Evolutionary conservation across 306 rosid genomes (phyloP).

Genomic region (Luffa acutangula): DNA sequence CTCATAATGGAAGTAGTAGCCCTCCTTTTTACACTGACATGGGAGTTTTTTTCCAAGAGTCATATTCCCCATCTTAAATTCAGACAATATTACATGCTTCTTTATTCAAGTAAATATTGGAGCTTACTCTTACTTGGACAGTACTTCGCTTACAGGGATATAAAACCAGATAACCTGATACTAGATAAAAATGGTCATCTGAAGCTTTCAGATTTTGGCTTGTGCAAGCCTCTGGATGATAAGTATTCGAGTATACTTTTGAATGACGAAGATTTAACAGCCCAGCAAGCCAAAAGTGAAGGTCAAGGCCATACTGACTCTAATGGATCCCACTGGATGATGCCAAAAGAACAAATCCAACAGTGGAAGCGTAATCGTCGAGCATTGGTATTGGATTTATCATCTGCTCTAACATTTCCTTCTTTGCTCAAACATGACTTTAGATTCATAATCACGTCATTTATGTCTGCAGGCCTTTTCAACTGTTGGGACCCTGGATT

Average conservation of each 20-base stretch:
- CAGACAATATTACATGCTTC: neutral
- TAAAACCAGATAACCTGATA: conserved; percentile 96
- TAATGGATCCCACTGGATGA: conserved; percentile 65
- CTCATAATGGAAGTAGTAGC: neutral
- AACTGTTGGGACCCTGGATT: conserved; percentile 98
- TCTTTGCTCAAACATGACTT: neutral
- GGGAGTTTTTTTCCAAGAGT: neutral
- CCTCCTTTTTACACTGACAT: neutral
- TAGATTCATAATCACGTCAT: neutral
- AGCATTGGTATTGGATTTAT: conserved; percentile 47
- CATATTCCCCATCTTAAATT: neutral
- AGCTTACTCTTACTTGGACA: conserved; percentile 13
- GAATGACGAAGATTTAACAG: conserved; percentile 62
- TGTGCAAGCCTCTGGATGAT: conserved; percentile 95
- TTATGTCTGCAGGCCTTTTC: conserved; percentile 65
- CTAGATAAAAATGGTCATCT: conserved; percentile 89
- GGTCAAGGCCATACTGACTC: conserved; percentile 47
- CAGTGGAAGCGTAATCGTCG: conserved; percentile 99
- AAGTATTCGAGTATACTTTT: conserved; percentile 78
- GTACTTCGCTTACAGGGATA: conserved; percentile 67
- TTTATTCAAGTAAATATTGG: neutral
- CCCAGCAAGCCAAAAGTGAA: conserved; percentile 55
- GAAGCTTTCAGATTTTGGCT: conserved; percentile 99
- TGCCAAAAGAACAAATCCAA: conserved; percentile 91
- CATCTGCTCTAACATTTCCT: conserved; percentile 2